A percentile compares a stretch with the other conserved stretches of the same genome.
phyloP scores from a whole-genome alignment of 1,284 basidiomycete genomes.

The Pulchroboletus neoregius region DNA sequence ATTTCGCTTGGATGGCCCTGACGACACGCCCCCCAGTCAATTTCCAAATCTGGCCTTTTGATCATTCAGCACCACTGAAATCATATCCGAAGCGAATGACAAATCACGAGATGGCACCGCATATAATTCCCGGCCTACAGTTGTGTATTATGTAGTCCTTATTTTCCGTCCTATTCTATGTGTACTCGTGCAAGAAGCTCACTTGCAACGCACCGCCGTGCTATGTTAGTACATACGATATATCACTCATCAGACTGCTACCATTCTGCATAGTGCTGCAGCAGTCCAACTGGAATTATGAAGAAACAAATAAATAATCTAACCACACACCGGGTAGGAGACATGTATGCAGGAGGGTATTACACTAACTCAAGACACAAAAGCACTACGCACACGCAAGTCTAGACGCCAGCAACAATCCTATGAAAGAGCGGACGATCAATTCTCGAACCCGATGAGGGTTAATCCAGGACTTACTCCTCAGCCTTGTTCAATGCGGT shows the following conservation, averaged over 20 bases:
- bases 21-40: conserved; percentile 20
- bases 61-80: not conserved
- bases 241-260: too few species aligned
- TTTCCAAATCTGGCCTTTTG: conserved; percentile 11
- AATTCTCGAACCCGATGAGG: conserved; percentile 2
- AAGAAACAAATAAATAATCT: conserved; percentile 16
- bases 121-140: not conserved
- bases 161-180: too few species aligned
- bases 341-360: conserved; percentile 31
- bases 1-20: conserved; percentile 12
- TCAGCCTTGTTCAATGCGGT: conserved; percentile 89
- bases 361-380: conserved; percentile 20
- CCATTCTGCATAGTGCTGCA: not conserved
- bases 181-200: too few species aligned
- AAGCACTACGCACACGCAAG: conserved; percentile 2
- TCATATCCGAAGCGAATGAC: too few species aligned
- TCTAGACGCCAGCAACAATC: conserved; percentile 35
- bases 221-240: not conserved
- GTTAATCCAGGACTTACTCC: conserved; percentile 53
- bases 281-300: not conserved
- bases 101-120: not conserved
- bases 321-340: conserved; percentile 15
- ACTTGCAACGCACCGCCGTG: too few species aligned
- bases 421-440: conserved; percentile 12
- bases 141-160: not conserved